Conservation (phyloP, 352 stramenopile genomes). For the Phytophthora foliorum region DNA sequence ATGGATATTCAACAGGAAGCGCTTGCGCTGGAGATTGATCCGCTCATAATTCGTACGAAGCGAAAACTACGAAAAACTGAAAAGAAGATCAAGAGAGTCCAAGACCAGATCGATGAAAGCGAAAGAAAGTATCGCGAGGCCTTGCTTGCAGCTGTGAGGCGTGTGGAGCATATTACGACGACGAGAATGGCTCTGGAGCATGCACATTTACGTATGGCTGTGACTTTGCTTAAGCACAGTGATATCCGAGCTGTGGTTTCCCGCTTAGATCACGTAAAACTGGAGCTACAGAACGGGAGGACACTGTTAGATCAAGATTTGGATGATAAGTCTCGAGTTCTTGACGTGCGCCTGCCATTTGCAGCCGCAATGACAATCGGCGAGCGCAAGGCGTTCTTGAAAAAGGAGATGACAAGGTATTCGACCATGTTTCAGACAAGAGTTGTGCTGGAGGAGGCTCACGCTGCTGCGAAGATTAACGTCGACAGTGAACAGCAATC, state of each 20-base stretch:
- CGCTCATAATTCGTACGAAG: conserved; percentile 34
- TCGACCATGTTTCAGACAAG: conserved; percentile 31
- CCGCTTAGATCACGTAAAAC: conserved; percentile 30
- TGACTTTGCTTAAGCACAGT: conserved; percentile 47
- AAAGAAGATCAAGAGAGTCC: conserved; percentile 54
- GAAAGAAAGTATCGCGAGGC: conserved; percentile 37
- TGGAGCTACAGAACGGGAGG: conserved; percentile 12
- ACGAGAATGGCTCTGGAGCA: conserved; percentile 49
- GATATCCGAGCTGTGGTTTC: conserved; percentile 34
- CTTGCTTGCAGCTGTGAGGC: conserved; percentile 28
- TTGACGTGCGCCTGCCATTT: not conserved
- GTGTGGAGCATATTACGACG: conserved; percentile 40
- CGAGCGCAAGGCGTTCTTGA: conserved; percentile 24
- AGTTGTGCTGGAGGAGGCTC: conserved; percentile 22
- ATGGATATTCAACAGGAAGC: conserved; percentile 14
- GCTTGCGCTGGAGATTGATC: conserved; percentile 15
- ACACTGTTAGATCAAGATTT: not conserved
- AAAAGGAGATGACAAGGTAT: conserved; percentile 28
- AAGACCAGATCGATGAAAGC: conserved; percentile 44
- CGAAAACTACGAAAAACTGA: conserved; percentile 64
- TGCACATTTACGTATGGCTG: conserved; percentile 42
- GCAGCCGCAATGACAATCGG: conserved; percentile 18
- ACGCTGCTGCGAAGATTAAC: not conserved
- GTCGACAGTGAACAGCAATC: not conserved
- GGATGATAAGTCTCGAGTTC: not conserved